Conservation (phyloP, 2,329 filamentous ascomycete species). For the Cladosporium halotolerans region DNA sequence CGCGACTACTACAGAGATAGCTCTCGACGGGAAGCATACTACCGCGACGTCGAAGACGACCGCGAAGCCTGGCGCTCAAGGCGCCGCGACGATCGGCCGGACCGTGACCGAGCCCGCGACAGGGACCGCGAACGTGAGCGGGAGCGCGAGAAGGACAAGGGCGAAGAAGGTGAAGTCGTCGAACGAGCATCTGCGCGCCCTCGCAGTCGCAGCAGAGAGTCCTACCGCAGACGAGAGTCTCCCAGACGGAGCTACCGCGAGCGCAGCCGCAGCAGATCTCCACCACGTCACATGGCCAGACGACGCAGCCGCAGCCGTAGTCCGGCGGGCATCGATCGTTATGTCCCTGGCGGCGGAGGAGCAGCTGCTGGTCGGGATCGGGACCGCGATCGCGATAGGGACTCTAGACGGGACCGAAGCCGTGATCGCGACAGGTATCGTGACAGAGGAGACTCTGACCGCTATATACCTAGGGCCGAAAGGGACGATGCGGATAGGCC, state of each 20-base stretch:
- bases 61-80: constrained; percentile 28
- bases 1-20: constrained; percentile 10
- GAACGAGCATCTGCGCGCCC: constrained; percentile 10
- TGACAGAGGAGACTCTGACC: constrained; percentile 29
- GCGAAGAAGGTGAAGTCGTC: constrained; percentile 15
- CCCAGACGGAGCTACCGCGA: constrained; percentile 8
- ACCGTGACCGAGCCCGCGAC: constrained; percentile 15
- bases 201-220: constrained; percentile 12
- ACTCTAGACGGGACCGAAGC: constrained; percentile 15
- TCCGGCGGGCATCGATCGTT: constrained; percentile 33
- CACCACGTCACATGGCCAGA: not conserved
- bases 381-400: constrained; percentile 25
- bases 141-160: not conserved
- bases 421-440: constrained; percentile 27
- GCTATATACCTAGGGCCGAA: constrained; percentile 27
- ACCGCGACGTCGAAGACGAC: constrained; percentile 29
- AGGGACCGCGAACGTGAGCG: constrained; percentile 16
- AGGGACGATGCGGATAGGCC: not conserved
- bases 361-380: constrained; percentile 16
- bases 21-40: constrained; percentile 18
- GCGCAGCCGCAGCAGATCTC: constrained; percentile 9
- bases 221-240: constrained; percentile 6
- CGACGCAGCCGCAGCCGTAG: constrained; percentile 13
- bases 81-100: constrained; percentile 19
- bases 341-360: constrained; percentile 34